Conservation (phyloP, 257 asterid species). For the Nicotiana attenuata region DNA sequence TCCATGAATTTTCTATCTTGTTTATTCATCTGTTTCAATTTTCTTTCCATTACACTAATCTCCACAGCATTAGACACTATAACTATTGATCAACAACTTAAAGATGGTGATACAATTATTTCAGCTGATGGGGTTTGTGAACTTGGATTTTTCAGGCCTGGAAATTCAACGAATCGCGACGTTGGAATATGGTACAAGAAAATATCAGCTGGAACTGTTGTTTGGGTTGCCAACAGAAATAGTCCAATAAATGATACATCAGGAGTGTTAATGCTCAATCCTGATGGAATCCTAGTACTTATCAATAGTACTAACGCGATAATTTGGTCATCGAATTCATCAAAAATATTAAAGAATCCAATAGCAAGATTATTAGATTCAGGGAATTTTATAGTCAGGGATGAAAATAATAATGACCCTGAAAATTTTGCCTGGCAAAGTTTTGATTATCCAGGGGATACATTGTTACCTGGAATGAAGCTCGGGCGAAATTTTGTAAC, state of each 20-base stretch:
- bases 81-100: background rate
- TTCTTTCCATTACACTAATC: background rate
- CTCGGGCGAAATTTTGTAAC: conserved; percentile 5
- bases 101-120: conserved; percentile 10
- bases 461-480: conserved; percentile 20
- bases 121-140: conserved; percentile 11
- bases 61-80: conserved; percentile 10
- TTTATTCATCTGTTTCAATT: conserved; percentile 5
- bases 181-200: conserved; percentile 35
- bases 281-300: conserved; percentile 18
- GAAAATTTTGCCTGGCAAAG: conserved; percentile 16
- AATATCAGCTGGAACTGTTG: conserved; percentile 13
- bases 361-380: conserved; percentile 23
- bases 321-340: conserved; percentile 21
- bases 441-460: conserved; percentile 19
- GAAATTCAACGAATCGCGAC: conserved; percentile 22
- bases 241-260: conserved; percentile 17
- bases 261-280: conserved; percentile 16
- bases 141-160: conserved; percentile 17
- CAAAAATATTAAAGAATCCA: background rate
- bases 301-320: conserved; percentile 9
- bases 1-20: background rate
- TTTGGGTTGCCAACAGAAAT: conserved; percentile 35
- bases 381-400: conserved; percentile 29
- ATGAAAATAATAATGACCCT: background rate